Evolutionary conservation across 129 eudicot genomes (phyloP).

Genomic region (Cynara cardunculus): DNA sequence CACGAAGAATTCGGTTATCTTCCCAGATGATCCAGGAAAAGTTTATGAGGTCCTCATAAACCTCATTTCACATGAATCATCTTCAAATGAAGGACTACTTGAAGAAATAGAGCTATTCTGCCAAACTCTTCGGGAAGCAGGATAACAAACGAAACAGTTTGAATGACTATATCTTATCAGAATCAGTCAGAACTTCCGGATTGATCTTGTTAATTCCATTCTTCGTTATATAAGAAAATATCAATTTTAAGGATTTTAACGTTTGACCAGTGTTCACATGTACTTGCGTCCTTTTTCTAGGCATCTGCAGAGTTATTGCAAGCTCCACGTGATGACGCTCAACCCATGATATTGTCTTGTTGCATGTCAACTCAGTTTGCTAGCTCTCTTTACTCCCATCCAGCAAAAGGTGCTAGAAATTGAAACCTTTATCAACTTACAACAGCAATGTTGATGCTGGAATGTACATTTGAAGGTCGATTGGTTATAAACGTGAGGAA

Average conservation of each 20-base stretch:
- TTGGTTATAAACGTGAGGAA: too few species aligned
- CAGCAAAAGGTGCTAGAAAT: too few species aligned
- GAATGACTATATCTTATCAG: neutral
- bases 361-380: too few species aligned
- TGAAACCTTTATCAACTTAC: too few species aligned
- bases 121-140: conserved; percentile 49
- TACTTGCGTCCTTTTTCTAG: neutral
- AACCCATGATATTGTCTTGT: neutral
- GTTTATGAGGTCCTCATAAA: conserved; percentile 51
- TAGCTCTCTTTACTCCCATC: too few species aligned
- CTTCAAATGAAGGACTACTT: conserved; percentile 34
- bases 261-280: too few species aligned
- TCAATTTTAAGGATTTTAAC: neutral
- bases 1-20: conserved; percentile 19
- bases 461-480: neutral
- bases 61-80: conserved; percentile 43
- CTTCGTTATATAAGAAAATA: neutral
- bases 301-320: neutral
- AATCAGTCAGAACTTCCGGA: neutral
- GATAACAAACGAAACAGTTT: neutral
- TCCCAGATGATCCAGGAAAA: conserved; percentile 39
- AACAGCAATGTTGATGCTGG: too few species aligned
- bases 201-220: neutral
- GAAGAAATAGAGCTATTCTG: conserved; percentile 75
- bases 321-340: too few species aligned